These are phyloP conservation scores for Orychophragmus violaceus DNA, from an alignment of 345 rosid species.

Conservation along the genomic window DNA sequence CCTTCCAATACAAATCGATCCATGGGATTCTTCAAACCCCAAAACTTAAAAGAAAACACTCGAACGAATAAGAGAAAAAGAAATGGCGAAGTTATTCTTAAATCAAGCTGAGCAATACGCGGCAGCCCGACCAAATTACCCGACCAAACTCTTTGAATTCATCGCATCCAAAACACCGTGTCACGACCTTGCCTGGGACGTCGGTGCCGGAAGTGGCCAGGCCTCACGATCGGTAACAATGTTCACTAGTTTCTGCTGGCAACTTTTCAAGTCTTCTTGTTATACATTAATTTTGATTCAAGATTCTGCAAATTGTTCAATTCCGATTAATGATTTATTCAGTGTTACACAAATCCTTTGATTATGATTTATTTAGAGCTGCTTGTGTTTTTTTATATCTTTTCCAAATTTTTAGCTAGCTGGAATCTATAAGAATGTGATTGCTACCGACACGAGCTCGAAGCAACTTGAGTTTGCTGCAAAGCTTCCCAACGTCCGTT, in stretches of 20 bases:
- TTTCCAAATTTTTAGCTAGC: slow-evolving; percentile 41
- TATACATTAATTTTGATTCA: background rate
- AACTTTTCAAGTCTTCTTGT: background rate
- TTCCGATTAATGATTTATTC: background rate
- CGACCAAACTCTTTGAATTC: slow-evolving; percentile 54
- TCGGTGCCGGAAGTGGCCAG: slow-evolving; percentile 83
- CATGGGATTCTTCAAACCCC: background rate
- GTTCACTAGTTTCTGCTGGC: background rate
- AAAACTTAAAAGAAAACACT: background rate
- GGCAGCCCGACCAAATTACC: slow-evolving; percentile 55
- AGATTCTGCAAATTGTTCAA: background rate
- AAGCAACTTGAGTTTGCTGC: slow-evolving; percentile 59
- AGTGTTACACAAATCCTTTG: too few relatives aligned
- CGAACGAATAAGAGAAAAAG: background rate
- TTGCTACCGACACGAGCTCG: slow-evolving; percentile 80
- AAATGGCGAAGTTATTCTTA: slow-evolving; percentile 68
- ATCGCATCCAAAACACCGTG: slow-evolving; percentile 62
- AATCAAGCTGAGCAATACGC: slow-evolving; percentile 76
- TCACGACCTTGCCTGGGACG: slow-evolving; percentile 86
- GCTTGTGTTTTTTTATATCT: background rate
- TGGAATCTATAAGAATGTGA: slow-evolving; percentile 53
- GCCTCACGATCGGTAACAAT: slow-evolving; percentile 57
- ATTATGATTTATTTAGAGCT: background rate
- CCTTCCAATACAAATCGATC: background rate
- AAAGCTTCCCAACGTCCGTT: slow-evolving; percentile 50